Evolutionary conservation across 805 yeast species (phyloP).

Genomic region (Suhomyces emberorum): DNA sequence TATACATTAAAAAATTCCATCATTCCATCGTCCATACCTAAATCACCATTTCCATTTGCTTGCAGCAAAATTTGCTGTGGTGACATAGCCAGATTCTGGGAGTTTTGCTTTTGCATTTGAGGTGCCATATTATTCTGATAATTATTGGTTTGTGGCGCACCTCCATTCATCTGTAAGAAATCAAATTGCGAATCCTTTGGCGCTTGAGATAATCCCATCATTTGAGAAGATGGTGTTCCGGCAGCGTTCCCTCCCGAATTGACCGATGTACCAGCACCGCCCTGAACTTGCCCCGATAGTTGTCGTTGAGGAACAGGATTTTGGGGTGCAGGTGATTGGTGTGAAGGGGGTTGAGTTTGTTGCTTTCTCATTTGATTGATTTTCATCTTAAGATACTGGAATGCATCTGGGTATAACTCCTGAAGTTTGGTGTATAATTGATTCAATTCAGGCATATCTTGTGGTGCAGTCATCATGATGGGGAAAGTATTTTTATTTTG

Average conservation of each 20-base stretch:
- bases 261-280: too few species aligned
- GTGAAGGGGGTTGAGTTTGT: too few species aligned
- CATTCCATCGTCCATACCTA: slow-evolving; percentile 9
- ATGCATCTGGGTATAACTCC: slow-evolving; percentile 53
- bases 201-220: too few species aligned
- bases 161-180: background rate
- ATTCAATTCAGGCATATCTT: slow-evolving; percentile 51
- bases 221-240: too few species aligned
- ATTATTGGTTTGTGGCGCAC: background rate
- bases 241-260: too few species aligned
- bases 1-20: slow-evolving; percentile 27
- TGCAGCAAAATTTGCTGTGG: slow-evolving; percentile 41
- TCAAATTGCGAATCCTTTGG: background rate
- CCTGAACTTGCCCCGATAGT: too few species aligned
- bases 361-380: slow-evolving; percentile 36
- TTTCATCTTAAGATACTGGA: slow-evolving; percentile 40
- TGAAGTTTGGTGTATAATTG: slow-evolving; percentile 46
- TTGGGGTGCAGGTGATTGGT: too few species aligned
- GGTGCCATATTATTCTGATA: background rate
- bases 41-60: slow-evolving; percentile 16
- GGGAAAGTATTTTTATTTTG: slow-evolving; percentile 40
- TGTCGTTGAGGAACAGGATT: too few species aligned
- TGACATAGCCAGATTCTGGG: slow-evolving; percentile 23
- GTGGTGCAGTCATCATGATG: slow-evolving; percentile 51
- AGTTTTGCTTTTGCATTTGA: background rate